A percentile compares a stretch with the other conserved stretches of the same genome.
These are phyloP conservation scores for Daldinia sp. DNA, from an alignment of 2,329 filamentous ascomycete species.

Conservation along the genomic window DNA sequence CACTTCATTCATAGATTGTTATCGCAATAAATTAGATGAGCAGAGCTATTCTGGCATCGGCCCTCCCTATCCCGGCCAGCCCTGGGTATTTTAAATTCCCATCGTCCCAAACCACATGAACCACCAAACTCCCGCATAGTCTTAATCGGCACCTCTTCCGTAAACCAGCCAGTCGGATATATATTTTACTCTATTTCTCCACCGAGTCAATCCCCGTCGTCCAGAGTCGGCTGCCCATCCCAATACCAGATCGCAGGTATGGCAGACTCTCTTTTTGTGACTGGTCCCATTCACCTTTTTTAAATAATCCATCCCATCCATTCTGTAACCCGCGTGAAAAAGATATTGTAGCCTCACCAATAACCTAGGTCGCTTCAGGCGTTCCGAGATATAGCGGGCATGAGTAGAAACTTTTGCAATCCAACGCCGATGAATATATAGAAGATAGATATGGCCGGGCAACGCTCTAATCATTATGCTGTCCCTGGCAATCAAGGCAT, in stretches of 20 bases:
- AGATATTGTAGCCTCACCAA: neutral
- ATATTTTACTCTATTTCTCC: neutral
- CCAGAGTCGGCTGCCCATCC: neutral
- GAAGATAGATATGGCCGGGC: constrained; percentile 18
- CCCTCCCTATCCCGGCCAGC: constrained; percentile 12
- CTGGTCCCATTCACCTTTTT: constrained; percentile 8
- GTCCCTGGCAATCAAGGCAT: constrained; percentile 6
- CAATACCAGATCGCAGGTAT: neutral
- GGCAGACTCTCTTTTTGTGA: neutral
- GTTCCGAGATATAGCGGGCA: constrained; percentile 11
- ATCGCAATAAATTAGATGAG: constrained; percentile 2
- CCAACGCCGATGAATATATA: constrained; percentile 33
- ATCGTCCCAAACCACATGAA: constrained; percentile 5
- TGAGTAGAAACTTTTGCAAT: constrained; percentile 30
- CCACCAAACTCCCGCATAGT: neutral
- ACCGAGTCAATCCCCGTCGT: neutral
- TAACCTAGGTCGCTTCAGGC: constrained; percentile 17
- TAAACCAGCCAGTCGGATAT: neutral
- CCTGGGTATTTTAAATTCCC: constrained; percentile 14
- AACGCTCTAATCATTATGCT: constrained; percentile 13
- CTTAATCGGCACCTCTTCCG: constrained; percentile 1
- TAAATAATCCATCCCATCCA: constrained; percentile 2
- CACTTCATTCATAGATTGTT: neutral
- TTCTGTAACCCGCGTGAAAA: constrained; percentile 11
- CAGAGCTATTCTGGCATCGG: constrained; percentile 5